Evolutionary conservation across 805 yeast species (phyloP), one percentile per base, ranked within the genome.

Genomic region (Limtongia smithiae): DNA sequence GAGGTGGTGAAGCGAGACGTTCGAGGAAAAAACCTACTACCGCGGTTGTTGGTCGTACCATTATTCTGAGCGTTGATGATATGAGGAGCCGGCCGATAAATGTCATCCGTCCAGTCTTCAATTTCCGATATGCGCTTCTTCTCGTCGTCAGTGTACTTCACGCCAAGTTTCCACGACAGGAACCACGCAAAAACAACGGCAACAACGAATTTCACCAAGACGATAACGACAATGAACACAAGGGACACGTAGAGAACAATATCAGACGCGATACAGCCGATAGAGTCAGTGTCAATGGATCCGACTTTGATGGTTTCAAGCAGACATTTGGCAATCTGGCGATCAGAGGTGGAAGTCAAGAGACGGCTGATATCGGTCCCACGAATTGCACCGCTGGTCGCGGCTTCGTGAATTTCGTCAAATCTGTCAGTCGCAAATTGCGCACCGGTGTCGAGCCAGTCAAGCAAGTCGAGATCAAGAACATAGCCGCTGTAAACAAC

Each of bases 101-200:
- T 73, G 64, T 81, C 80, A 57, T 85, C 85, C 3, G 90, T 82
- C 97, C 97, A 93, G 58, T 79, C 78, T 60, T 91, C 97, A 55
- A 87, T 80, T 51, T 77, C 78, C 41, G 80, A 76, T 40, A 79
- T 79, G 60, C 90, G 80, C 52, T 76, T 74, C 54, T 76, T 74
- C 82, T 70, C 65, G 61, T 78, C 80, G 54, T 76, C 73, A 41
- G 82, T 71, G 24, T 70, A 70, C 52, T 76, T 77, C 2, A 93
- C 93, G 54, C 97, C 97, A 69, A 89, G 96, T 31, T 59, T 36
- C 57, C 59, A 78, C 8, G 96, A 76, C 17, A 91, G 69, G 50
- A 80, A 68, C 95, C 96, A 91, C 60, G 84, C 81, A 74, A 83
- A 93, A 65, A 89, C 87, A 63, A 91, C 82, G 0, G 98, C 97